A percentile compares a stretch with the other conserved stretches of the same genome.
Evolutionary conservation across 768 basidiomycete species (phyloP).

Genomic region (Aureoboletus auriporus): DNA sequence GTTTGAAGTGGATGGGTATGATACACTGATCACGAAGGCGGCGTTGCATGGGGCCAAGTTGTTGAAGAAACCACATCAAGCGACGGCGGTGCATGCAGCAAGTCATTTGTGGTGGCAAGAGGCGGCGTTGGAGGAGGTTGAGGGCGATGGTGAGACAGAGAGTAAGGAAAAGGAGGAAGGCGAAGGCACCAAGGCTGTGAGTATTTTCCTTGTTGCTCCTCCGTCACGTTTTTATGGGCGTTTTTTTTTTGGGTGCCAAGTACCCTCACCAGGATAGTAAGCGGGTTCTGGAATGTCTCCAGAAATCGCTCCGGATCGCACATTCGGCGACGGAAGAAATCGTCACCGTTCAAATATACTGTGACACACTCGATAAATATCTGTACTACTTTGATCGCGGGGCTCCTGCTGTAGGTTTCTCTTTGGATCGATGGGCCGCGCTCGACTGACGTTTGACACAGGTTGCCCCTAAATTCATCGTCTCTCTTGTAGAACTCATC

Average conservation of each 20-base stretch:
- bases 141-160: constrained; percentile 27
- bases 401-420: constrained; percentile 72
- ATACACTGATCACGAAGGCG: constrained; percentile 98
- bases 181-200: constrained; percentile 49
- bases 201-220: constrained; percentile 24
- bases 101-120: constrained; percentile 99
- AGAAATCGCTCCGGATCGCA: constrained; percentile 94
- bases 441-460: constrained; percentile 25
- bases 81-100: constrained; percentile 88
- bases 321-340: constrained; percentile 97
- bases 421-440: neutral
- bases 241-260: constrained; percentile 32
- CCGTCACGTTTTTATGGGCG: no score
- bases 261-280: constrained; percentile 93
- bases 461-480: constrained; percentile 95
- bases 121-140: constrained; percentile 38
- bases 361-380: constrained; percentile 94
- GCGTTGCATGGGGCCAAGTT: constrained; percentile 94
- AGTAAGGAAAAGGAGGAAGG: constrained; percentile 37
- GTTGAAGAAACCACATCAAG: constrained; percentile 97
- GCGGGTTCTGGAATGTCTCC: constrained; percentile 94
- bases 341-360: constrained; percentile 93
- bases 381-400: constrained; percentile 94
- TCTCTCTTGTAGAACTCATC: constrained; percentile 93
- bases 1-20: constrained; percentile 94